These are phyloP conservation scores for Arthrobotrys entomopaga DNA, from an alignment of 2,329 filamentous ascomycete species.

Conservation along the genomic window DNA sequence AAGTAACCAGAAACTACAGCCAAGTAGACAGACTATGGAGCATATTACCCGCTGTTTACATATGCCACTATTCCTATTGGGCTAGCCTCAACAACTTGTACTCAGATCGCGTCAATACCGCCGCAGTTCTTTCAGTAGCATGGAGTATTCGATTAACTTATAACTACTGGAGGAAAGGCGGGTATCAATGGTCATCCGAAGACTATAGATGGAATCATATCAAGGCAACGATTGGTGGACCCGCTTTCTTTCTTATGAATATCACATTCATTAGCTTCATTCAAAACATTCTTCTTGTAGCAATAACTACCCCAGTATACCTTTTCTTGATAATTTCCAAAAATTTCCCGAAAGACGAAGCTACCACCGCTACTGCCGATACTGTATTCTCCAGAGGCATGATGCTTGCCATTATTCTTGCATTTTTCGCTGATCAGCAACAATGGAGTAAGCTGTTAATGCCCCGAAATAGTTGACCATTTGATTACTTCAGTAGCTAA, in stretches of 20 bases:
- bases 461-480: neutral
- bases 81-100: constrained; percentile 78
- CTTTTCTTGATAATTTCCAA: constrained; percentile 77
- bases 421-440: constrained; percentile 88
- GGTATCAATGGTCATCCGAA: constrained; percentile 87
- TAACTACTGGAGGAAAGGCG: constrained; percentile 97
- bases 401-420: constrained; percentile 68
- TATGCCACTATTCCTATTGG: constrained; percentile 85
- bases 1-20: constrained; percentile 94
- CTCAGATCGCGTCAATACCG: constrained; percentile 76
- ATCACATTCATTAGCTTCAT: constrained; percentile 85
- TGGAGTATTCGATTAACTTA: constrained; percentile 76
- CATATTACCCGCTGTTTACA: constrained; percentile 85
- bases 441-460: constrained; percentile 75
- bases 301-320: constrained; percentile 84
- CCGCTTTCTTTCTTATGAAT: constrained; percentile 84
- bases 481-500: constrained; percentile 15
- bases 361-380: constrained; percentile 59
- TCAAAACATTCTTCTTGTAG: constrained; percentile 83
- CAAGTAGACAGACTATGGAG: constrained; percentile 95
- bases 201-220: constrained; percentile 87
- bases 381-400: constrained; percentile 67
- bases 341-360: constrained; percentile 67
- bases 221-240: constrained; percentile 71
- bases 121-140: constrained; percentile 74